phyloP scores from a whole-genome alignment of 202 grass and related monocot species.

The Cymbopogon flexuosus region DNA sequence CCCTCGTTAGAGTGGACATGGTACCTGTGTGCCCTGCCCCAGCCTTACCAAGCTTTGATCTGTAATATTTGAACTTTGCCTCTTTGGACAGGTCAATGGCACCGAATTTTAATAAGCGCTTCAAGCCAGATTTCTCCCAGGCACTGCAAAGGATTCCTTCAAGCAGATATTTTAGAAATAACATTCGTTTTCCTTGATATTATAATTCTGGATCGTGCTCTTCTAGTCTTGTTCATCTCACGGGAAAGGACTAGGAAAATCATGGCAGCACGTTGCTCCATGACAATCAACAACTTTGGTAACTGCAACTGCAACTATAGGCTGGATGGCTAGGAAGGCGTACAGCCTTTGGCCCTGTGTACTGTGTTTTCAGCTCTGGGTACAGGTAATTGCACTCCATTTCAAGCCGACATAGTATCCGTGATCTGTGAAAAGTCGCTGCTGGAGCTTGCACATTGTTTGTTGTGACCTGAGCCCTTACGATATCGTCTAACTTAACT shows the following conservation, averaged over 20 bases:
- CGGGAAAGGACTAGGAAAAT: not conserved
- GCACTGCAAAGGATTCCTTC: slow-evolving; percentile 45
- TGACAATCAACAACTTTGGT: not conserved
- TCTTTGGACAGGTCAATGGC: slow-evolving; percentile 46
- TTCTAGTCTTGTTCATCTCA: not conserved
- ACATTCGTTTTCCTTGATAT: slow-evolving; percentile 29
- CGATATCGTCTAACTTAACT: not conserved
- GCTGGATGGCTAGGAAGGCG: slow-evolving; percentile 9
- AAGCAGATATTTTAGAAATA: slow-evolving; percentile 37
- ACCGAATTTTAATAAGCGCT: slow-evolving; percentile 46
- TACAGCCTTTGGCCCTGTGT: no score
- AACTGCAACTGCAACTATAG: not conserved
- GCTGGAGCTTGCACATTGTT: not conserved
- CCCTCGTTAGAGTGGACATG: not conserved
- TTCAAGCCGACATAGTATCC: not conserved
- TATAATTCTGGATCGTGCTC: not conserved
- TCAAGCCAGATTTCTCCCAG: slow-evolving; percentile 48
- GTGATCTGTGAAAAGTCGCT: not conserved
- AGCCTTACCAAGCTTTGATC: not conserved
- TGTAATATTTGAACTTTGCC: not conserved
- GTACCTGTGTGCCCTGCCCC: no score
- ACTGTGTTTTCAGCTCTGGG: no score
- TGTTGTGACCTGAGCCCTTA: slow-evolving; percentile 14
- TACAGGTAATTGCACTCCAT: not conserved
- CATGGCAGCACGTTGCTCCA: not conserved